These are phyloP conservation scores for Trichoderma arundinaceum DNA, from an alignment of 2,329 filamentous ascomycete species.

Conservation along the genomic window DNA sequence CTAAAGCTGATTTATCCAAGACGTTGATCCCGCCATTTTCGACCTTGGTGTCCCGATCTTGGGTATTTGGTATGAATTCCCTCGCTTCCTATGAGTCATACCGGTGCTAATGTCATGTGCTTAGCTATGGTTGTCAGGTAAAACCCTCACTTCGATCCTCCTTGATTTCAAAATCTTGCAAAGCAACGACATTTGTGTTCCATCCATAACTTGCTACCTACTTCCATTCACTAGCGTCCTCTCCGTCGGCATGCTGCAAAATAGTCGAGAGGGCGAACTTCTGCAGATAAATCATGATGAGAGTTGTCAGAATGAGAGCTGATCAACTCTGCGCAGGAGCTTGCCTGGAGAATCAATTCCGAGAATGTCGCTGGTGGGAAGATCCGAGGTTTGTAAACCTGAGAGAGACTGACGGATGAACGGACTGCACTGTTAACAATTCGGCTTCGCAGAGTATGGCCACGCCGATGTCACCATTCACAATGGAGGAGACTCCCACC, in stretches of 20 bases:
- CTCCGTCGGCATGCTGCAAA: background rate
- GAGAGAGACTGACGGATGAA: background rate
- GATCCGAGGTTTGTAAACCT: slow-evolving; percentile 25
- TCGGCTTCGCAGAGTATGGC: slow-evolving; percentile 12
- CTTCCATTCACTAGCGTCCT: no score
- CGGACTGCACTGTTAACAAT: background rate
- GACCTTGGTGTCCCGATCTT: slow-evolving; percentile 61
- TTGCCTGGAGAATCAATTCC: slow-evolving; percentile 69
- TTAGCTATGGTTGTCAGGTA: slow-evolving; percentile 26
- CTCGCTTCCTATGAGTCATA: slow-evolving; percentile 30
- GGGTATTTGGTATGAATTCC: slow-evolving; percentile 37
- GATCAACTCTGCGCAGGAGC: slow-evolving; percentile 57
- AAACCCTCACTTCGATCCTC: background rate
- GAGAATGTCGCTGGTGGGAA: slow-evolving; percentile 59
- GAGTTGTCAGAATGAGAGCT: background rate
- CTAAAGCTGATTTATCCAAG: slow-evolving; percentile 51
- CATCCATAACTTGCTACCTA: no score
- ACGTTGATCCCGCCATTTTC: slow-evolving; percentile 77
- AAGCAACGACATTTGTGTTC: background rate
- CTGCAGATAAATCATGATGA: background rate
- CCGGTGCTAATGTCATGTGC: slow-evolving; percentile 6
- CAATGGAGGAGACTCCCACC: slow-evolving; percentile 62
- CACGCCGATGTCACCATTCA: slow-evolving; percentile 53
- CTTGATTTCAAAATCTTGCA: background rate
- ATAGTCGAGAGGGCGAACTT: background rate